Evolutionary conservation across 805 yeast species (phyloP).

Genomic region (Monosporozyma yasuniensis): DNA sequence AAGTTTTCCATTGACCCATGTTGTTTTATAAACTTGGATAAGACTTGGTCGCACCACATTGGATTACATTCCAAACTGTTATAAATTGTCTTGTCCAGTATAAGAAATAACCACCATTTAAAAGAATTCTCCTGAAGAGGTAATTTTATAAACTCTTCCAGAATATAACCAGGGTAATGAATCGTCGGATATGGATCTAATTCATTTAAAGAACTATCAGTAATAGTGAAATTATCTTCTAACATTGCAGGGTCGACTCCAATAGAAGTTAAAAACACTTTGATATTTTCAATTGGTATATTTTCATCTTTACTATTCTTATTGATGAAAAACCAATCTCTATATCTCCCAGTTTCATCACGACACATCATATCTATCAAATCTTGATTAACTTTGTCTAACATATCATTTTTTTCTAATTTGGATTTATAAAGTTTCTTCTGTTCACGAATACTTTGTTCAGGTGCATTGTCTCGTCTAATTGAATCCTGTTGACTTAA

Average conservation of each 20-base stretch:
- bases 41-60: slow-evolving; percentile 9
- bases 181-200: not conserved
- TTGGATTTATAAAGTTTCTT: not conserved
- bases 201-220: not conserved
- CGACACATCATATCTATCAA: not conserved
- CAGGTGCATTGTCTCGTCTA: too few relatives aligned
- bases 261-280: not conserved
- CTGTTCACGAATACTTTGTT: not conserved
- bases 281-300: not conserved
- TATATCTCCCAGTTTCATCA: not conserved
- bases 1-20: not conserved
- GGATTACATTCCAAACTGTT: slow-evolving; percentile 15
- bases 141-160: not conserved
- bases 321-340: not conserved
- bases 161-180: not conserved
- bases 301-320: not conserved
- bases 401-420: not conserved
- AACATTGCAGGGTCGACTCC: not conserved
- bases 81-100: slow-evolving; percentile 24
- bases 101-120: slow-evolving; percentile 13
- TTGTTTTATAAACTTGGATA: not conserved
- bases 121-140: not conserved
- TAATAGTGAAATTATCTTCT: not conserved
- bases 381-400: not conserved
- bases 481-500: not conserved